Percentiles rank a stretch among this genome's conserved stretches.
Evolutionary conservation across 2,329 filamentous ascomycete genomes (phyloP).

Genomic region (Ceratocystiopsis sp.): DNA sequence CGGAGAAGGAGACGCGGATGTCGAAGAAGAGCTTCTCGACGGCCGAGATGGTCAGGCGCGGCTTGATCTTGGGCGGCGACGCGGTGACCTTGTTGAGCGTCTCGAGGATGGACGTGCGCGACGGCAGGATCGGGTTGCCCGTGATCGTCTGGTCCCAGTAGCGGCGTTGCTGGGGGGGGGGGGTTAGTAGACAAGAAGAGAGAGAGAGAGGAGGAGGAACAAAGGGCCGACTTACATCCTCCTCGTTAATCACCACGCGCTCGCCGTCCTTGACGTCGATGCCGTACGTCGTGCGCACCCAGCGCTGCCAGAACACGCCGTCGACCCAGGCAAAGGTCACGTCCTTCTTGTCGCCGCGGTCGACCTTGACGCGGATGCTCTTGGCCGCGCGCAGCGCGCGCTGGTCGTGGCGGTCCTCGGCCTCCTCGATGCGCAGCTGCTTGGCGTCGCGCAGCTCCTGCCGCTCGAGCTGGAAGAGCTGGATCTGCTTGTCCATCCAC

Average conservation of each 20-base stretch:
- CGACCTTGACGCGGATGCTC: slow-evolving; percentile 80
- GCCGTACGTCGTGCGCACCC: slow-evolving; percentile 89
- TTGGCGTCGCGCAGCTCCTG: slow-evolving; percentile 90
- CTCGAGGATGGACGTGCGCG: slow-evolving; percentile 78
- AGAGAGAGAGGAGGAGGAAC: too few relatives aligned
- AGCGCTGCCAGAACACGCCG: slow-evolving; percentile 91
- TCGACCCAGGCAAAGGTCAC: slow-evolving; percentile 96
- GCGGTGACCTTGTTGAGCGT: slow-evolving; percentile 58
- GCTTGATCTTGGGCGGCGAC: slow-evolving; percentile 51
- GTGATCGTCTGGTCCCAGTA: slow-evolving; percentile 92
- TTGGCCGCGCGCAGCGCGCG: slow-evolving; percentile 76
- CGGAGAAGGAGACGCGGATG: slow-evolving; percentile 37
- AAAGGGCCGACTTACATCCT: slow-evolving; percentile 25
- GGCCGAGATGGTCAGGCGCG: slow-evolving; percentile 60
- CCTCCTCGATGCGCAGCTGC: slow-evolving; percentile 89
- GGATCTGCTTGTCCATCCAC: slow-evolving; percentile 94
- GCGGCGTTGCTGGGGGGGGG: slow-evolving; percentile 50
- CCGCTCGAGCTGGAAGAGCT: slow-evolving; percentile 79
- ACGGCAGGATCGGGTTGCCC: slow-evolving; percentile 77
- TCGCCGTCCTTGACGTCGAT: slow-evolving; percentile 79
- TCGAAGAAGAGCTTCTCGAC: slow-evolving; percentile 58
- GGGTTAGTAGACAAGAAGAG: too few relatives aligned
- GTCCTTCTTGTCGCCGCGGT: slow-evolving; percentile 70
- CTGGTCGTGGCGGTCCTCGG: slow-evolving; percentile 82
- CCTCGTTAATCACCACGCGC: slow-evolving; percentile 88